Conservation (phyloP, 768 basidiomycete genomes). For the Rhizopogon salebrosus region DNA sequence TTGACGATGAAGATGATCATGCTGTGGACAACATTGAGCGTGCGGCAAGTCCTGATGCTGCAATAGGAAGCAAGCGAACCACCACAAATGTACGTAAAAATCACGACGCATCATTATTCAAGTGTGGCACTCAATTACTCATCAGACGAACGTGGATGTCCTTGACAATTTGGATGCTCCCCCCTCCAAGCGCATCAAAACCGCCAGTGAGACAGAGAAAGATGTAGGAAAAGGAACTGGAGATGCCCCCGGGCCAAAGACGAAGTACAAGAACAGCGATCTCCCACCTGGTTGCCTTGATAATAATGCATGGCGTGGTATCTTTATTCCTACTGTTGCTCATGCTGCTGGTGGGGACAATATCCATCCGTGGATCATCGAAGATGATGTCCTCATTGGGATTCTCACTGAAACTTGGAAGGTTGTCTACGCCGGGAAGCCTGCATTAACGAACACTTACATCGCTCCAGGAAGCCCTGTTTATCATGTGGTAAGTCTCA, state of each 20-base stretch:
- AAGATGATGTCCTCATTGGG: not conserved
- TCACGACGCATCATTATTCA: not conserved
- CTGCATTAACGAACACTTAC: not conserved
- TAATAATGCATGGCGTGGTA: not conserved
- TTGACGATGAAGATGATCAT: not conserved
- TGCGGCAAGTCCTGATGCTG: not conserved
- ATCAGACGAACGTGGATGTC: not conserved
- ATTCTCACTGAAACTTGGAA: not conserved
- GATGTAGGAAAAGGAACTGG: not conserved
- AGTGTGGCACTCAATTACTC: not conserved
- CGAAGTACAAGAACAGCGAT: not conserved
- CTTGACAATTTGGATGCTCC: not conserved
- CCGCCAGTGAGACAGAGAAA: no score
- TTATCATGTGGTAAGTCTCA: not conserved
- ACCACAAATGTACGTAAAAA: not conserved
- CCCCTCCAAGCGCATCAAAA: not conserved
- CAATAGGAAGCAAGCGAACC: not conserved
- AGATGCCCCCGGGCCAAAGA: not conserved
- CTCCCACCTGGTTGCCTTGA: not conserved
- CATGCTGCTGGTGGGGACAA: not conserved
- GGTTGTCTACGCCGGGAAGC: not conserved
- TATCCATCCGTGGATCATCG: not conserved
- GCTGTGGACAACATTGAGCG: not conserved
- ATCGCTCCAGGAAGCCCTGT: not conserved
- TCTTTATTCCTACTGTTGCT: not conserved